A percentile compares a stretch with the other conserved stretches of the same genome.
phyloP scores from a whole-genome alignment of 2,329 filamentous ascomycete species.

The Neocatenulostroma microsporum region DNA sequence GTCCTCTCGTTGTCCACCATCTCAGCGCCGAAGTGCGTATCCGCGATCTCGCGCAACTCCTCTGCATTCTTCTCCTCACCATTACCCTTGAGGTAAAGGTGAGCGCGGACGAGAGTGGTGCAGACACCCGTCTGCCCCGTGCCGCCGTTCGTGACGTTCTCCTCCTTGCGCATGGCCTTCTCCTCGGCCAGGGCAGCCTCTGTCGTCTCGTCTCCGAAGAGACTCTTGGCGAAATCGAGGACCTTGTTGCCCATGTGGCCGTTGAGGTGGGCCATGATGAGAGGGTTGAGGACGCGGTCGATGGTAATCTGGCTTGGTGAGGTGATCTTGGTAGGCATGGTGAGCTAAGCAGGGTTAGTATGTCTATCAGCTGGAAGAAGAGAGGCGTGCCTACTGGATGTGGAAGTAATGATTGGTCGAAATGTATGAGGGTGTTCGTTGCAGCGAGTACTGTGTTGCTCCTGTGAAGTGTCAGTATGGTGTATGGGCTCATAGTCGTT shows the following conservation, averaged over 20 bases:
- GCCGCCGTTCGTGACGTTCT: neutral
- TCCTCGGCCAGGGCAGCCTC: neutral
- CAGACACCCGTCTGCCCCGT: neutral
- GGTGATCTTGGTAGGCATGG: neutral
- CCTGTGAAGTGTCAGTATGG: too few species aligned
- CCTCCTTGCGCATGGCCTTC: too few species aligned
- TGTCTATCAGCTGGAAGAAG: too few species aligned
- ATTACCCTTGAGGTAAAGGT: too few species aligned
- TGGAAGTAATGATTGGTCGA: neutral
- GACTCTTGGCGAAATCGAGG: neutral
- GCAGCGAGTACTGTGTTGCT: too few species aligned
- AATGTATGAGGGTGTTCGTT: too few species aligned
- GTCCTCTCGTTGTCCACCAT: neutral
- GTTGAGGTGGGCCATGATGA: conserved; percentile 4
- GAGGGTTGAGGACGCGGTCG: neutral
- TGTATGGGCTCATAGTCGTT: too few species aligned
- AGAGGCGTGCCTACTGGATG: too few species aligned
- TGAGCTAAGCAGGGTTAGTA: too few species aligned
- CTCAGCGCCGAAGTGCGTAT: neutral
- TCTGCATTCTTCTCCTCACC: neutral
- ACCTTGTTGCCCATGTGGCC: neutral
- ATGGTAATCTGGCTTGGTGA: neutral
- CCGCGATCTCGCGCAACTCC: neutral
- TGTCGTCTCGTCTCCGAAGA: neutral
- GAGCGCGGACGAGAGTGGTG: too few species aligned